These are phyloP conservation scores for Penicillium sp. DNA, from an alignment of 2,329 filamentous ascomycete species.

Conservation along the genomic window DNA sequence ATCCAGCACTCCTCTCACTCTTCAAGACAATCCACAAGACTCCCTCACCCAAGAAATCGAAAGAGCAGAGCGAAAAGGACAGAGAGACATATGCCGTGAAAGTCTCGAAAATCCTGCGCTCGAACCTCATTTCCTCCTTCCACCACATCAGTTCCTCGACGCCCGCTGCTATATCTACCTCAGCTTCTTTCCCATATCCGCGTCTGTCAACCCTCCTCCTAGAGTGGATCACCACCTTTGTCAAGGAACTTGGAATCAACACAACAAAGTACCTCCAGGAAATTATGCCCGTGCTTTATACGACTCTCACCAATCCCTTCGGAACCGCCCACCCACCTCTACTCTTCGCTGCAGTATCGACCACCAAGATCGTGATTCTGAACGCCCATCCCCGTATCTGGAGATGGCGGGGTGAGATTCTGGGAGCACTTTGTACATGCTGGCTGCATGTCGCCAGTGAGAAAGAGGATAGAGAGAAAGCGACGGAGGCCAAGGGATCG, in stretches of 20 bases:
- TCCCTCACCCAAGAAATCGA: conserved; percentile 19
- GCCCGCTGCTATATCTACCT: conserved; percentile 46
- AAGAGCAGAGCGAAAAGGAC: conserved; percentile 27
- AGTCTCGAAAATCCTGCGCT: conserved; percentile 33
- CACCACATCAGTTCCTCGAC: conserved; percentile 49
- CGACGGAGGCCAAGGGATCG: conserved; percentile 10
- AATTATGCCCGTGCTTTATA: conserved; percentile 66
- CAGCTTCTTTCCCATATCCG: conserved; percentile 46
- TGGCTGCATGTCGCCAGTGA: conserved; percentile 60
- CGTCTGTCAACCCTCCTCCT: conserved; percentile 53
- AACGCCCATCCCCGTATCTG: conserved; percentile 71
- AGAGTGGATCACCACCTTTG: conserved; percentile 28
- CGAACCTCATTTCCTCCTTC: conserved; percentile 41
- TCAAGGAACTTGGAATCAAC: conserved; percentile 39
- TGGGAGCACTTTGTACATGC: conserved; percentile 63
- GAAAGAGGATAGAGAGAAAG: conserved; percentile 22
- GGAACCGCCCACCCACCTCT: conserved; percentile 56
- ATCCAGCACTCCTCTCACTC: conserved; percentile 66
- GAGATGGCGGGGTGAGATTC: conserved; percentile 63
- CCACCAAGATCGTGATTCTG: conserved; percentile 60
- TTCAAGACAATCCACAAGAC: conserved; percentile 46
- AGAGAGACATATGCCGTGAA: conserved; percentile 26
- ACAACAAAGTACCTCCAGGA: conserved; percentile 54
- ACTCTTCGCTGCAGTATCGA: conserved; percentile 54
- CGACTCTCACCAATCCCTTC: conserved; percentile 70